These are phyloP conservation scores for Arctostaphylos glauca DNA, from an alignment of 148 eudicot genomes.

Conservation along the genomic window DNA sequence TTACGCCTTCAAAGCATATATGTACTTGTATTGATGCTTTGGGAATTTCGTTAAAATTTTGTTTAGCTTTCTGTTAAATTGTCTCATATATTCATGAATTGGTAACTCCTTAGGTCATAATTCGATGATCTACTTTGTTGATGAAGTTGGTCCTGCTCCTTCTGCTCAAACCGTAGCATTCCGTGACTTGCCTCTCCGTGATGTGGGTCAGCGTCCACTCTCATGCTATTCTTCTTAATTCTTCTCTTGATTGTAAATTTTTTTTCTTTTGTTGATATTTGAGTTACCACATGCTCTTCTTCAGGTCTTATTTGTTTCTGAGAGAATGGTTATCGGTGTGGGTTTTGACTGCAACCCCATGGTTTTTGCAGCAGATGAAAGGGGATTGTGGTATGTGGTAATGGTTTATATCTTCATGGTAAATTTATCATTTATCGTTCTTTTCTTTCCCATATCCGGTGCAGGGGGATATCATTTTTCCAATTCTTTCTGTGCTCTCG, in stretches of 20 bases:
- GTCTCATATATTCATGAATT: constrained; percentile 6
- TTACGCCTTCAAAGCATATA: background rate
- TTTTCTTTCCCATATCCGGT: background rate
- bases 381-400: constrained; percentile 70
- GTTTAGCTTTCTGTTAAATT: background rate
- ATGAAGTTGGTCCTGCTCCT: constrained; percentile 96
- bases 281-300: constrained; percentile 15
- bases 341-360: constrained; percentile 94
- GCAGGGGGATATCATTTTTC: background rate
- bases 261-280: constrained; percentile 11
- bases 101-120: constrained; percentile 67
- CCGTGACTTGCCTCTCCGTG: constrained; percentile 99
- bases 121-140: constrained; percentile 97
- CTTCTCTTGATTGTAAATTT: background rate
- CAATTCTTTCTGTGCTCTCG: background rate
- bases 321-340: constrained; percentile 87
- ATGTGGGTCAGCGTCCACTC: constrained; percentile 99
- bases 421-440: background rate
- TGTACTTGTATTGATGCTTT: background rate
- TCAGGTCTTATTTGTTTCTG: constrained; percentile 89
- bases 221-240: constrained; percentile 29
- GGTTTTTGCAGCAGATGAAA: constrained; percentile 88
- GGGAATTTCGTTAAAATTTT: background rate
- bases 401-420: background rate
- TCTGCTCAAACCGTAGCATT: constrained; percentile 90